Evolutionary conservation across 2,329 filamentous ascomycete genomes (phyloP).

Genomic region (Niveomyces coronatus): DNA sequence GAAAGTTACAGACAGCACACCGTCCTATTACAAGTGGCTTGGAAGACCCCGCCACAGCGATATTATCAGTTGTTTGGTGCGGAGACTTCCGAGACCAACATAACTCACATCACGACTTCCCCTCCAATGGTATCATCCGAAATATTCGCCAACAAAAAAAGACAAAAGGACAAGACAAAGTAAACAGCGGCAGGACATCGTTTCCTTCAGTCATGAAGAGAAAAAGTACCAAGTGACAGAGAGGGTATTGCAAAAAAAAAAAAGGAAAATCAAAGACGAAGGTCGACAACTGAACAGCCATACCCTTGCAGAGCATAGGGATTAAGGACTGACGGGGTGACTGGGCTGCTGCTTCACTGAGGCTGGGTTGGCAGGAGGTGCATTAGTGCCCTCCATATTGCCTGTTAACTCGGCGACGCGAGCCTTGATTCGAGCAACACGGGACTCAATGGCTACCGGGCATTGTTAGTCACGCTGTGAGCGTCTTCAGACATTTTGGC

Average conservation of each 20-base stretch:
- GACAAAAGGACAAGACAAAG: too few relatives aligned
- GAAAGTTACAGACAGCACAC: not conserved
- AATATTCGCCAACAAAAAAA: conserved; percentile 9
- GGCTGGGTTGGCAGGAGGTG: conserved; percentile 19
- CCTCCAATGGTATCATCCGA: conserved; percentile 19
- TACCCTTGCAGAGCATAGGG: not conserved
- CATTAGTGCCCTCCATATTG: conserved; percentile 55
- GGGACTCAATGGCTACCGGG: conserved; percentile 76
- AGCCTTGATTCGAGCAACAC: conserved; percentile 95
- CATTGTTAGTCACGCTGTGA: conserved; percentile 15
- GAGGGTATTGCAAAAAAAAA: conserved; percentile 6
- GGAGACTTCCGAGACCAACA: not conserved
- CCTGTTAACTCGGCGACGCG: conserved; percentile 89
- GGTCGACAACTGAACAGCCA: not conserved
- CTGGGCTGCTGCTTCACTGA: not conserved
- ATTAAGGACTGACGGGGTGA: too few relatives aligned
- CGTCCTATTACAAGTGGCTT: conserved; percentile 1
- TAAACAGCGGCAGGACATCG: conserved; percentile 9
- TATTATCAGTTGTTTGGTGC: too few relatives aligned
- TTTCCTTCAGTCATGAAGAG: conserved; percentile 1
- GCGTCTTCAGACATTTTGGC: too few relatives aligned
- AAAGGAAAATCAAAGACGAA: not conserved
- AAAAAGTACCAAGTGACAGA: not conserved
- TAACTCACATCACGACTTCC: conserved; percentile 3
- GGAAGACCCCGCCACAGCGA: too few relatives aligned